Base-by-base conservation (phyloP, 768 basidiomycete genomes). In the Suillus variegatus region DNA sequence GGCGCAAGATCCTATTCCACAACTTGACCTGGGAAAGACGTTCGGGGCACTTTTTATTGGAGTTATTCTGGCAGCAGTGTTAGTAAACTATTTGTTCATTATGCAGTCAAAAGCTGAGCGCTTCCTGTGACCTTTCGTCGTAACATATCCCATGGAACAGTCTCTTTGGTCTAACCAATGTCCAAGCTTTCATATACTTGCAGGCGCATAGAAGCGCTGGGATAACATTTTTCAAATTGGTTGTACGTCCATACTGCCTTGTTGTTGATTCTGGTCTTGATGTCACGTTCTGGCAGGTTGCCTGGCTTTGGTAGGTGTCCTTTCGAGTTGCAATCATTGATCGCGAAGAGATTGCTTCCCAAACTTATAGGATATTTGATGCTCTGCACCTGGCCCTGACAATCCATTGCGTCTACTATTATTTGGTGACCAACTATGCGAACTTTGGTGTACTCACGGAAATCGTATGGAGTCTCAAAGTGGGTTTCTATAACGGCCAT, bases 351-450 rank as follows among this genome's bases (percentile, higher is more conserved):
- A 65, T n/a, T 2, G 3, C 40, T 14, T n/a, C 20, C 16, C 8
- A 7, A 43, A 35, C 13, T 1, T 28, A 22, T 51, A 81, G 81
- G 79, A 25, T 76, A 7, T 69, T 80, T 13, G 78, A 80, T 67
- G 74, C 75, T 12, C 64, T 79, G 20, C 79, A 80, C 43, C 69
- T 80, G 40, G 74, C 73, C 0, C 70, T 81, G 25, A 68, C 79
- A 36, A 73, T 77, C 4, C 77, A 80, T 61, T 67, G 68, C 22
- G 47, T 80, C n/a, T 80, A 82, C 68, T 75, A 71, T 65, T 81
- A 80, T 69, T 61, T 78, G 35, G 72, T 82, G 44, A 70, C 68
- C 6, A 80, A 77, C 52, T 79, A 75, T 56, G 70, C 62, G 22
- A 77, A 79, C 65, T 74, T 76, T 4, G 1, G 65, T 7, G 70